Percentiles rank a stretch among this genome's conserved stretches.
Conservation (phyloP, 2,329 filamentous ascomycete species). For the Ceratocystis colombiana region DNA sequence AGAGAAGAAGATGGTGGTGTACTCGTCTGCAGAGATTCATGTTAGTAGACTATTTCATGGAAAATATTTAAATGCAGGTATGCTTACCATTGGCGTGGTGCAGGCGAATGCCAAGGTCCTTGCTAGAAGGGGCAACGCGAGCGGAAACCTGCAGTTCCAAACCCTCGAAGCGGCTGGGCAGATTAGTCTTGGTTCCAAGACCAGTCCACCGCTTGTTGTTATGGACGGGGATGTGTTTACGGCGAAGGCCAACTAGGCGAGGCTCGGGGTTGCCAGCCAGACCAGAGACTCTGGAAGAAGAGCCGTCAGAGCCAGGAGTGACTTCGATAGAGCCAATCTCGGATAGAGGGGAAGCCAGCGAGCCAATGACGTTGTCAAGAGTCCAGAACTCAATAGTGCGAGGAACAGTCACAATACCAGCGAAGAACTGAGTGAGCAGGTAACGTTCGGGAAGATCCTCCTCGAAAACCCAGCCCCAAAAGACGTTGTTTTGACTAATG, state of each 20-base stretch:
- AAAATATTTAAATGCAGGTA: not conserved
- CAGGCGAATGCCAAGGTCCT: conserved; percentile 21
- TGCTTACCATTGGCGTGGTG: conserved; percentile 23
- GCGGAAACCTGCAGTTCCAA: conserved; percentile 20
- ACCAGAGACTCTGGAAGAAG: conserved; percentile 18
- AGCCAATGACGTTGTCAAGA: conserved; percentile 19
- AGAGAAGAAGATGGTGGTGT: conserved; percentile 27
- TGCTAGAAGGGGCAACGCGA: conserved; percentile 14
- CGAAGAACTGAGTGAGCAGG: conserved; percentile 20
- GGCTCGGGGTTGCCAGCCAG: conserved; percentile 17
- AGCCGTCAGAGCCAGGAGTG: conserved; percentile 6
- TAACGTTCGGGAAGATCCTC: conserved; percentile 23
- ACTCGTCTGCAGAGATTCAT: conserved; percentile 18
- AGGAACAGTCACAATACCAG: conserved; percentile 20
- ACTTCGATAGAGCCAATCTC: conserved; percentile 22
- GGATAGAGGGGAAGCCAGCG: conserved; percentile 15
- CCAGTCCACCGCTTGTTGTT: conserved; percentile 24
- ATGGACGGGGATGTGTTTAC: conserved; percentile 18
- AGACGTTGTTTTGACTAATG: conserved; percentile 12
- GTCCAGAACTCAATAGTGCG: conserved; percentile 22
- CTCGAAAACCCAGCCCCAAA: conserved; percentile 18
- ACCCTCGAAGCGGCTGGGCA: conserved; percentile 17
- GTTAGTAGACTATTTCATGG: conserved; percentile 6
- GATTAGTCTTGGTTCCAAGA: conserved; percentile 21
- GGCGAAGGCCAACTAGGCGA: conserved; percentile 18